Evolutionary conservation across 805 yeast species (phyloP).

Genomic region (Monosporozyma unispora): DNA sequence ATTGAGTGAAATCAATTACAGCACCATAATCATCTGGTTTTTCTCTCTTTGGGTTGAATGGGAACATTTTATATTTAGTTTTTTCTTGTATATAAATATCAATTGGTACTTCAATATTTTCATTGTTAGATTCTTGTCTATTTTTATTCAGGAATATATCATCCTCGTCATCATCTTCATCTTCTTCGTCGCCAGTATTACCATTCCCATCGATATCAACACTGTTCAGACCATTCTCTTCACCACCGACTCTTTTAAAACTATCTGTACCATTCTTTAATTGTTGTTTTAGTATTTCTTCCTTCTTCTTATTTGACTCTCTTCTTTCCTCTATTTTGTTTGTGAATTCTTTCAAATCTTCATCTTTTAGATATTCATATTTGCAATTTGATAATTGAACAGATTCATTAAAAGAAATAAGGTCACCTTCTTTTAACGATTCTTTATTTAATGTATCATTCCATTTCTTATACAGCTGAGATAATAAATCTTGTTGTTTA

Average conservation of each 20-base stretch:
- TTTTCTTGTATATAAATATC: conserved; percentile 21
- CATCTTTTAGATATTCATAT: conserved; percentile 43
- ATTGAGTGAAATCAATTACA: conserved; percentile 56
- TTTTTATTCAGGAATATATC: conserved; percentile 18
- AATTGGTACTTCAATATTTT: conserved; percentile 18
- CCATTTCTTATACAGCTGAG: conserved; percentile 37
- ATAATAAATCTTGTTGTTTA: conserved; percentile 1
- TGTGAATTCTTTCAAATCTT: conserved; percentile 43
- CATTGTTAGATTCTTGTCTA: conserved; percentile 1
- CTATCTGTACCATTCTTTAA: conserved; percentile 4
- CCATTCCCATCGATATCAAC: background rate
- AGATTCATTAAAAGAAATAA: conserved; percentile 44
- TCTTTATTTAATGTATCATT: conserved; percentile 33
- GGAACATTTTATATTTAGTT: conserved; percentile 58
- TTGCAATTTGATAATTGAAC: conserved; percentile 29
- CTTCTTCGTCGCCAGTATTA: conserved; percentile 5
- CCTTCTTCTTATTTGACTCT: conserved; percentile 29
- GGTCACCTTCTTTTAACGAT: conserved; percentile 48
- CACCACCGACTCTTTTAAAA: background rate
- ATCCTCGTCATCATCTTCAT: conserved; percentile 25
- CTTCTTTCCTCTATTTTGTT: conserved; percentile 40
- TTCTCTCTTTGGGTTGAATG: conserved; percentile 48
- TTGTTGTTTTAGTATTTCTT: conserved; percentile 28
- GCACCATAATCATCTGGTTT: conserved; percentile 86
- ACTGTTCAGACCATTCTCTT: background rate